These are phyloP conservation scores for Aspergillus clavatus DNA, from an alignment of 2,329 filamentous ascomycete species.

Conservation along the genomic window DNA sequence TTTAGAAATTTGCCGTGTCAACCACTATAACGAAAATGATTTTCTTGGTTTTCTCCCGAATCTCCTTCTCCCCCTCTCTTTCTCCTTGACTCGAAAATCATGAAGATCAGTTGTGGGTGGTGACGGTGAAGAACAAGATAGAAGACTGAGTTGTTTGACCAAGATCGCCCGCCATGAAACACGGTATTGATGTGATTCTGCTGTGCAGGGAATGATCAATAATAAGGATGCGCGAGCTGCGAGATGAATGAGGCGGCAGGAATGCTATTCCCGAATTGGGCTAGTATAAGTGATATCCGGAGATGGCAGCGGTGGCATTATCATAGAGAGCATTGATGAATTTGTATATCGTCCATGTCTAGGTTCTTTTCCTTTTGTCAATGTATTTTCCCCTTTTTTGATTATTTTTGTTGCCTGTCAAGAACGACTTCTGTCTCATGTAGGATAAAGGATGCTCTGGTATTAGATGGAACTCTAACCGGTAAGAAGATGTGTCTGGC, in stretches of 20 bases:
- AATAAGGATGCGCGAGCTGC: neutral
- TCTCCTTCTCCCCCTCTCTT: neutral
- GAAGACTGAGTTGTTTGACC: conserved; percentile 2
- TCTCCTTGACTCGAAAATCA: neutral
- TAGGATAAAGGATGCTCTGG: neutral
- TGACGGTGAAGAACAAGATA: conserved; percentile 2
- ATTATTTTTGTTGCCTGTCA: neutral
- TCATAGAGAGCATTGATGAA: conserved; percentile 21
- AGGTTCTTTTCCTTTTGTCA: conserved; percentile 10
- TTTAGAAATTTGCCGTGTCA: neutral
- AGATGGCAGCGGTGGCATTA: conserved; percentile 8
- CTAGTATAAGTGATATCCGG: conserved; percentile 2
- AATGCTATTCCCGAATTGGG: conserved; percentile 7
- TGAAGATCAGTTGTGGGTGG: neutral
- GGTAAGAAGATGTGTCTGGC: neutral
- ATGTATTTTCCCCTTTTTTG: conserved; percentile 5
- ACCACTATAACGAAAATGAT: neutral
- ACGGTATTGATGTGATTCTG: conserved; percentile 10
- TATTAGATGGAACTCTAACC: neutral
- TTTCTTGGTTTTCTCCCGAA: conserved; percentile 2
- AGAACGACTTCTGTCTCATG: neutral
- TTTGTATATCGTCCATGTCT: conserved; percentile 20
- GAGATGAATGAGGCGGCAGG: neutral
- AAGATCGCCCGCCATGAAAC: conserved; percentile 5
- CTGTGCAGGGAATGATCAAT: neutral